A percentile compares a stretch with the other conserved stretches of the same genome.
phyloP scores from a whole-genome alignment of 768 basidiomycete genomes.

The Ramaria sp. region DNA sequence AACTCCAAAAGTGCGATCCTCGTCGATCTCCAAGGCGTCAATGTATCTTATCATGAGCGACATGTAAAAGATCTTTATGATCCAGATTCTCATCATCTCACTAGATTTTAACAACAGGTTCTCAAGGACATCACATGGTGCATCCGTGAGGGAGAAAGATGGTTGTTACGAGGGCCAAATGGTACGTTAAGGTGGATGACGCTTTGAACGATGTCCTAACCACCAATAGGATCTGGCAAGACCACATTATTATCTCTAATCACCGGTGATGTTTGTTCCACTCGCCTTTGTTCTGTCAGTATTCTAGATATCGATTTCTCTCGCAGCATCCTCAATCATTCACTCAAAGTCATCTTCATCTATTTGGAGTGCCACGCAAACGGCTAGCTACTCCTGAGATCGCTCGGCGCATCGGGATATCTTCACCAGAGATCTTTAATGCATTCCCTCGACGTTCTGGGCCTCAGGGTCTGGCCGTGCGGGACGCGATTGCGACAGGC shows the following conservation, averaged over 20 bases:
- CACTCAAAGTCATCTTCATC: constrained; percentile 48
- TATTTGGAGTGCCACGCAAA: constrained; percentile 55
- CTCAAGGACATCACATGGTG: constrained; percentile 75
- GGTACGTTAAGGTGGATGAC: constrained; percentile 31
- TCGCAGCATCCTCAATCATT: constrained; percentile 79
- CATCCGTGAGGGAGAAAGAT: constrained; percentile 70
- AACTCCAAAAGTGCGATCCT: constrained; percentile 27
- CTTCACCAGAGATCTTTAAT: constrained; percentile 84
- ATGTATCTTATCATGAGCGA: constrained; percentile 59
- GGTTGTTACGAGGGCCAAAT: constrained; percentile 86
- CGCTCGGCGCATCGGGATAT: constrained; percentile 59
- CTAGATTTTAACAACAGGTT: constrained; percentile 33
- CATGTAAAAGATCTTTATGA: constrained; percentile 28
- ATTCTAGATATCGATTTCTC: not conserved
- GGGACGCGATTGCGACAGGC: constrained; percentile 79
- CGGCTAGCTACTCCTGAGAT: constrained; percentile 59
- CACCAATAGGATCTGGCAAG: constrained; percentile 81
- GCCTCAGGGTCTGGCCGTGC: constrained; percentile 40
- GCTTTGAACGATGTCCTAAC: not conserved
- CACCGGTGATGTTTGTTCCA: constrained; percentile 51
- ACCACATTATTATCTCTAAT: constrained; percentile 85
- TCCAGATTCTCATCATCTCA: not conserved
- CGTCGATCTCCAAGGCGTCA: constrained; percentile 54
- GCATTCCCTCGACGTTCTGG: constrained; percentile 72
- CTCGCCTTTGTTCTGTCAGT: not conserved